Conservation (phyloP, 2,329 filamentous ascomycete species). For the Cladosporium sp. region DNA sequence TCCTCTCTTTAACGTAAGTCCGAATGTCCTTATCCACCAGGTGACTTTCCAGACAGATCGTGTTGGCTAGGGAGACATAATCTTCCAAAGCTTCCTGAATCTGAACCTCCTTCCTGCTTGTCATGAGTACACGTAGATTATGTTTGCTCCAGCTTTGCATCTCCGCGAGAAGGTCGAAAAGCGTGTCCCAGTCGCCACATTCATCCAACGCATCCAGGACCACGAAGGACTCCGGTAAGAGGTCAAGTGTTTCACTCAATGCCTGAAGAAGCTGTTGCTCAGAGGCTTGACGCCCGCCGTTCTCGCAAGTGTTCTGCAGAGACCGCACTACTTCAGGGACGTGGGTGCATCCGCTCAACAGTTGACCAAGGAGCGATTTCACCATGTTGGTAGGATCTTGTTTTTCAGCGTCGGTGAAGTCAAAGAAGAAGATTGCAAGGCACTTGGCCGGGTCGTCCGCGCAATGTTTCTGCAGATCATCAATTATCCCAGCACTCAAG, state of each 20-base stretch:
- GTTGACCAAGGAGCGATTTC: conserved; percentile 36
- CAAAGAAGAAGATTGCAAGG: conserved; percentile 29
- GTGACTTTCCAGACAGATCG: not conserved
- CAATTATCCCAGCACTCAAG: conserved; percentile 14
- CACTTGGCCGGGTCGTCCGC: conserved; percentile 13
- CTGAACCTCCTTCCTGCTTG: not conserved
- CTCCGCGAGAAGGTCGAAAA: not conserved
- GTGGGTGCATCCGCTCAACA: conserved; percentile 22
- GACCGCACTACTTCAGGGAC: not conserved
- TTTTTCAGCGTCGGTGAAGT: conserved; percentile 37
- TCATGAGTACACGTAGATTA: not conserved
- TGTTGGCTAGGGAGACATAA: not conserved
- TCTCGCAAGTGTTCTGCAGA: not conserved
- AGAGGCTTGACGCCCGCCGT: not conserved
- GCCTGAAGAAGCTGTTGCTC: not conserved
- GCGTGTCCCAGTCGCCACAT: not conserved
- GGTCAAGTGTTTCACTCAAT: not conserved
- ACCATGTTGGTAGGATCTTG: conserved; percentile 33
- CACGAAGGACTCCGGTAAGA: not conserved
- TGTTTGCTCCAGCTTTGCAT: not conserved
- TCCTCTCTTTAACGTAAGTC: not conserved
- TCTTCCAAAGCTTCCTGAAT: not conserved
- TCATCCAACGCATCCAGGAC: not conserved
- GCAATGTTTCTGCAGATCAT: conserved; percentile 14
- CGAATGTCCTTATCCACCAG: not conserved